Evolutionary conservation across 129 eudicot species (phyloP), one percentile per base, ranked within the genome.

Genomic region (Flaveria sonorensis): DNA sequence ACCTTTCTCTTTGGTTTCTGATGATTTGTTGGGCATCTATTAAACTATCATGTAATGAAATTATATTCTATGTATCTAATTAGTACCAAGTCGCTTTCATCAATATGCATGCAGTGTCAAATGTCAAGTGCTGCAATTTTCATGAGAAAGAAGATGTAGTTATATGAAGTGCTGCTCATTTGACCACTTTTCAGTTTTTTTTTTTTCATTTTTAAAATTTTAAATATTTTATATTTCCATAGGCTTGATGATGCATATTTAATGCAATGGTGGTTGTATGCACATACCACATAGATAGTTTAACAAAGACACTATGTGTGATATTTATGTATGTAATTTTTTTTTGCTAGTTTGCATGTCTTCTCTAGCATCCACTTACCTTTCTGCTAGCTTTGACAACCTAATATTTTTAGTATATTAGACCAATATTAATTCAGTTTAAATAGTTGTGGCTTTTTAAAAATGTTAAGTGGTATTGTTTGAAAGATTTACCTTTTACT

Each of bases 261-360:
- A 77, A 52, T 68, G 68, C 73, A 30, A 65, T 67, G 66, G 20
- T 50, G 39, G 40, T 48, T 67, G 8, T 40, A 66, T 51, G 52
- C 55, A 66, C n/a, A 50, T 52, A 9, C n/a, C n/a, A 7, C 28
- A 40, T 9, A 50, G 10, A 67, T 21, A 40, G 24, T 53, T 52
- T 51, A 23, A 48, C 47, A 32, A 47, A 64, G 36, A 48, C 42
- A 14, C 56, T 59, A 53, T 76, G 11, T 36, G 36, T 19, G 66
- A 28, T 13, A 19, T 19, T 62, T 62, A 63, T 66, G 67, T 15
- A 50, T 76, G 53, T 36, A 32, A 4, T 36, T 13, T 51, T 50
- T 32, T 50, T 6, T 16, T 74, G 46, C 60, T 13, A 20, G 40
- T 53, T 39, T 39, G 39, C 21, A 42, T 13, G 43, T 57, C 40